phyloP scores from a whole-genome alignment of 768 basidiomycete species.

The Rhodotorula taiwanensis region DNA sequence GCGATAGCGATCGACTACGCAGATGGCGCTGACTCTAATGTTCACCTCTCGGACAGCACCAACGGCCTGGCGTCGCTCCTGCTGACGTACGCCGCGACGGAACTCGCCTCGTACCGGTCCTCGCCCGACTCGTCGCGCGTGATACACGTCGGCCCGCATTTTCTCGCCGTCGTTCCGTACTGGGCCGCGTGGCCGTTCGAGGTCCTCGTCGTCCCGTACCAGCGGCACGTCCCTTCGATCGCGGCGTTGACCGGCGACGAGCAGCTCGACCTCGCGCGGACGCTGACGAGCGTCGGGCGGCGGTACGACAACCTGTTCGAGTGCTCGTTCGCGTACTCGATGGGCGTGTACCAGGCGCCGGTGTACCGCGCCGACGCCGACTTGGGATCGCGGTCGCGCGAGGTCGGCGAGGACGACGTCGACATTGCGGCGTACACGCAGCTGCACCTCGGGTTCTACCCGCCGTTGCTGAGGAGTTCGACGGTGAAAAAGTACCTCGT shows the following conservation, averaged over 20 bases:
- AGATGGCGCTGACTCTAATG: not conserved
- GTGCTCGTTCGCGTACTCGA: slow-evolving; percentile 82
- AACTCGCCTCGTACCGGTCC: slow-evolving; percentile 53
- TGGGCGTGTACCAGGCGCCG: slow-evolving; percentile 87
- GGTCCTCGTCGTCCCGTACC: slow-evolving; percentile 48
- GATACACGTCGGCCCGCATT: slow-evolving; percentile 65
- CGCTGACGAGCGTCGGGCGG: slow-evolving; percentile 47
- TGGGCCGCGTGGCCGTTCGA: slow-evolving; percentile 96
- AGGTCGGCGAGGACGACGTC: not conserved
- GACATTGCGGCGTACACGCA: slow-evolving; percentile 59
- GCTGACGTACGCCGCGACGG: slow-evolving; percentile 41
- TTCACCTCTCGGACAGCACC: not conserved
- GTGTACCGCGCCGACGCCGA: slow-evolving; percentile 34
- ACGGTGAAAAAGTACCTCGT: slow-evolving; percentile 82
- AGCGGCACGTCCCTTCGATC: slow-evolving; percentile 68
- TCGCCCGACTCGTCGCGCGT: slow-evolving; percentile 52
- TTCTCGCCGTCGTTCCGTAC: slow-evolving; percentile 82
- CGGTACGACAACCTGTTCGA: slow-evolving; percentile 52
- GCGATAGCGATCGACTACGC: too few species aligned
- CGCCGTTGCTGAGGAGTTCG: slow-evolving; percentile 73
- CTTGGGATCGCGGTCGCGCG: slow-evolving; percentile 28
- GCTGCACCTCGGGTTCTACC: slow-evolving; percentile 78
- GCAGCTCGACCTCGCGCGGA: slow-evolving; percentile 58
- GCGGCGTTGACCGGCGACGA: slow-evolving; percentile 58
- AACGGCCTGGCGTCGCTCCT: slow-evolving; percentile 39